A percentile compares a stretch with the other conserved stretches of the same genome.
Evolutionary conservation across 306 rosid genomes (phyloP).

Genomic region (Dalbergia cultrata): DNA sequence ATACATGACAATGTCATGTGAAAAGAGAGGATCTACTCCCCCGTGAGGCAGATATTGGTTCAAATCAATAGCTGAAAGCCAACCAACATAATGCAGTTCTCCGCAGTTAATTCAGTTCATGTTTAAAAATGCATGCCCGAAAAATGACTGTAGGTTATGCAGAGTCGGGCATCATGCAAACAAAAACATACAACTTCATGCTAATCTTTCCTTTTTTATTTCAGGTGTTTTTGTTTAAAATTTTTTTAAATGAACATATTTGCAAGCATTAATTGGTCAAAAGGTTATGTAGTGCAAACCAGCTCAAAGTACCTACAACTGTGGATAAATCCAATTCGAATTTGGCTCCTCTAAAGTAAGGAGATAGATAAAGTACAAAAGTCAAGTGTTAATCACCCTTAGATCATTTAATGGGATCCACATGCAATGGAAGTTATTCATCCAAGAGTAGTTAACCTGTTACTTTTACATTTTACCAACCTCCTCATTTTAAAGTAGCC

Average conservation of each 20-base stretch:
- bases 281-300: slow-evolving; percentile 7
- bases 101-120: background rate
- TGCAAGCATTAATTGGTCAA: slow-evolving; percentile 22
- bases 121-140: background rate
- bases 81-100: background rate
- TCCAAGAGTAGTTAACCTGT: no score
- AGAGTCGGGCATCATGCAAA: background rate
- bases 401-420: no score
- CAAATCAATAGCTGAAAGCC: background rate
- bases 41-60: background rate
- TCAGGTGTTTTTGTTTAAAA: no score
- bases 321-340: no score
- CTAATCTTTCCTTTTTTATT: background rate
- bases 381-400: no score
- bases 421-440: no score
- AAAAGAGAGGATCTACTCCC: no score
- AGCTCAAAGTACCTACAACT: background rate
- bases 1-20: no score
- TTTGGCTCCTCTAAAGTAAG: no score
- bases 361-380: no score
- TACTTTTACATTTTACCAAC: no score
- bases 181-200: slow-evolving; percentile 11
- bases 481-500: no score
- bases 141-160: background rate
- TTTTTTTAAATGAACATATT: background rate